Evolutionary conservation across 164 flowering plant species (phyloP).

Genomic region (Nymphaea thermarum): DNA sequence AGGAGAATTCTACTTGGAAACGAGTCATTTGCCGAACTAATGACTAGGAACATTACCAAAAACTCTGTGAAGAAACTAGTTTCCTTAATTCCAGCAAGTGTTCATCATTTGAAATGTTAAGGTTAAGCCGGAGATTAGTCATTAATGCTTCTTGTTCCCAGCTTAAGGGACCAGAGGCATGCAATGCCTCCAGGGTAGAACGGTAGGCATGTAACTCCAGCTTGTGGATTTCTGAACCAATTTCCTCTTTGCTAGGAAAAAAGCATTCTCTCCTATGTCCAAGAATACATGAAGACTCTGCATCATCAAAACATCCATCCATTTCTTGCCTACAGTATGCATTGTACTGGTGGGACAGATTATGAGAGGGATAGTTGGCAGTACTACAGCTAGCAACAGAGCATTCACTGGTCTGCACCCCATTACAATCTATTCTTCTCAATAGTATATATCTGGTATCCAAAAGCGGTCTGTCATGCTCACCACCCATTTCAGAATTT

Average conservation of each 20-base stretch:
- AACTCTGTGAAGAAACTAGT: conserved; percentile 40
- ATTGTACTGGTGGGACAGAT: conserved; percentile 11
- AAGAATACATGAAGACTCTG: conserved; percentile 43
- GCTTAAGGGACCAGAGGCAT: conserved; percentile 86
- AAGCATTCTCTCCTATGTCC: conserved; percentile 22
- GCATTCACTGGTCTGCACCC: conserved; percentile 34
- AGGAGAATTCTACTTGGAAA: too few species aligned
- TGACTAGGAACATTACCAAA: conserved; percentile 17
- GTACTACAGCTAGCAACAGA: conserved; percentile 77
- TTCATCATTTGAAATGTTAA: conserved; percentile 87
- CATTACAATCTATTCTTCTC: conserved; percentile 28
- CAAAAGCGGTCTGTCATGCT: conserved; percentile 25
- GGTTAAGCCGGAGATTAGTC: conserved; percentile 75
- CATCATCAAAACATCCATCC: conserved; percentile 40
- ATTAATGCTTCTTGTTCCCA: conserved; percentile 85
- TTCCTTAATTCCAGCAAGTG: conserved; percentile 74
- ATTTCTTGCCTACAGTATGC: conserved; percentile 21
- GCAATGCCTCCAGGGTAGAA: conserved; percentile 68
- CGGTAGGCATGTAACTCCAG: conserved; percentile 87
- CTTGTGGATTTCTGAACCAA: conserved; percentile 48
- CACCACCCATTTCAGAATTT: conserved; percentile 26
- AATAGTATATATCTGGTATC: conserved; percentile 20
- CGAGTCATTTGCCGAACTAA: neutral
- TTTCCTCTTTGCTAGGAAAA: conserved; percentile 29
- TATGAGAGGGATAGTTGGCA: conserved; percentile 17